Percentiles rank a stretch among this genome's conserved stretches.
Evolutionary conservation across 192 early-diverging fungal species (phyloP).

Genomic region (Lobosporangium transversale): DNA sequence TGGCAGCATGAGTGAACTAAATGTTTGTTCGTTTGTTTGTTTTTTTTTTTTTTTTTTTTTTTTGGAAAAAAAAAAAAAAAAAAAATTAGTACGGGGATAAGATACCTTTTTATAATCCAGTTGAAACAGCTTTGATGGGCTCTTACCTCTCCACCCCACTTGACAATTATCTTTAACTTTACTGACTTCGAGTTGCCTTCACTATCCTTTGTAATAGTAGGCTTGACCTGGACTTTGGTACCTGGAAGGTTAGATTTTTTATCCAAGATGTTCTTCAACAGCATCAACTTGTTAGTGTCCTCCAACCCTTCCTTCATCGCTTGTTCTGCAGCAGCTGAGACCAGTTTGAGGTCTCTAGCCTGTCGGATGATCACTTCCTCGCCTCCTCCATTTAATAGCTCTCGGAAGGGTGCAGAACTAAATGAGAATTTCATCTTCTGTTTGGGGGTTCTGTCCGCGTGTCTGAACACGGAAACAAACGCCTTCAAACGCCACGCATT

Average conservation of each 20-base stretch:
- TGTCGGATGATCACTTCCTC: conserved; percentile 88
- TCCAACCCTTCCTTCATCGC: conserved; percentile 66
- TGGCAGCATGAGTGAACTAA: conserved; percentile 93
- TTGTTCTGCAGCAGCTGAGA: conserved; percentile 69
- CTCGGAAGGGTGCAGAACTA: conserved; percentile 72
- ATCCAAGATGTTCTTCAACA: conserved; percentile 79
- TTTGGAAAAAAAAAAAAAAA: neutral
- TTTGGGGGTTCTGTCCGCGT: conserved; percentile 97
- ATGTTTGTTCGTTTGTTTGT: no score
- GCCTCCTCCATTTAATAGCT: conserved; percentile 70
- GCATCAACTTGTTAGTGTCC: conserved; percentile 63
- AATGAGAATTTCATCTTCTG: conserved; percentile 95
- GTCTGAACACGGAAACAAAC: conserved; percentile 91
- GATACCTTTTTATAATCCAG: no score
- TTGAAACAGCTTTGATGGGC: no score
- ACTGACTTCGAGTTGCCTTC: conserved; percentile 57
- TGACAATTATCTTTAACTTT: conserved; percentile 91
- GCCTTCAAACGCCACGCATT: conserved; percentile 94
- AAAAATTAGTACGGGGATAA: neutral
- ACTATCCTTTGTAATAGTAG: conserved; percentile 69
- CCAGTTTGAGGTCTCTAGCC: conserved; percentile 71
- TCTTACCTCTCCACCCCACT: conserved; percentile 92
- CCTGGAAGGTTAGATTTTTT: conserved; percentile 85
- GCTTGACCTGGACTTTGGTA: conserved; percentile 94
- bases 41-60: no score